These are phyloP conservation scores for Dryadomyces quercivorus DNA, from an alignment of 2,329 filamentous ascomycete genomes.

Conservation along the genomic window DNA sequence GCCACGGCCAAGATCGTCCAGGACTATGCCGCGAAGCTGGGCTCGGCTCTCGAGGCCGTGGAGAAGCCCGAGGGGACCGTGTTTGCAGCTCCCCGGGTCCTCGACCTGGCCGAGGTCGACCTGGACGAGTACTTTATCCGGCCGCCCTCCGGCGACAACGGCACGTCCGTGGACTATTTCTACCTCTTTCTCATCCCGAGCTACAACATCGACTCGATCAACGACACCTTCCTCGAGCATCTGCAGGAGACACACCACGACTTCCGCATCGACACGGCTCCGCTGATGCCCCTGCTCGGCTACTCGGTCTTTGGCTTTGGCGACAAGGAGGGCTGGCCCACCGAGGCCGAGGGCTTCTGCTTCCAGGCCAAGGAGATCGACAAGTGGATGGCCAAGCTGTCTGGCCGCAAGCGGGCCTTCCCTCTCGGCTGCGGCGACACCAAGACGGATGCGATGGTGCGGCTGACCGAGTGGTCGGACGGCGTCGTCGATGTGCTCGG, in stretches of 20 bases:
- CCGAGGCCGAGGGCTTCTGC: slow-evolving; percentile 82
- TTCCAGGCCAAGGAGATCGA: slow-evolving; percentile 85
- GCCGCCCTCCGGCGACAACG: slow-evolving; percentile 43
- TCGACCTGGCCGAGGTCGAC: slow-evolving; percentile 77
- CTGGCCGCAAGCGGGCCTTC: slow-evolving; percentile 72
- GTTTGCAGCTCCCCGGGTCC: slow-evolving; percentile 48
- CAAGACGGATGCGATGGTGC: slow-evolving; percentile 51
- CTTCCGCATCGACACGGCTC: slow-evolving; percentile 86
- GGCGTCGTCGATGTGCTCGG: slow-evolving; percentile 62
- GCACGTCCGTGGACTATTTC: slow-evolving; percentile 46
- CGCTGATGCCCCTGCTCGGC: slow-evolving; percentile 62
- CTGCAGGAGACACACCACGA: slow-evolving; percentile 90
- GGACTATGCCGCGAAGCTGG: slow-evolving; percentile 45
- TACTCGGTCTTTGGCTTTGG: slow-evolving; percentile 94
- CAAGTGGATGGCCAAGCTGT: slow-evolving; percentile 95
- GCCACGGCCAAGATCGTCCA: slow-evolving; percentile 66
- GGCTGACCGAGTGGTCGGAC: slow-evolving; percentile 64
- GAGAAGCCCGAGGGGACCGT: not conserved
- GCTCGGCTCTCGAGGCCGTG: slow-evolving; percentile 26
- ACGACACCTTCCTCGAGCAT: slow-evolving; percentile 78
- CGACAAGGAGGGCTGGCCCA: slow-evolving; percentile 84
- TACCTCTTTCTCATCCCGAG: slow-evolving; percentile 80
- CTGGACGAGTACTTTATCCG: slow-evolving; percentile 87
- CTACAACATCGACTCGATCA: slow-evolving; percentile 90
- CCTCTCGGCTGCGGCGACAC: slow-evolving; percentile 81